These are phyloP conservation scores for Thelonectria blattea DNA, from an alignment of 2,329 filamentous ascomycete species.

Conservation along the genomic window DNA sequence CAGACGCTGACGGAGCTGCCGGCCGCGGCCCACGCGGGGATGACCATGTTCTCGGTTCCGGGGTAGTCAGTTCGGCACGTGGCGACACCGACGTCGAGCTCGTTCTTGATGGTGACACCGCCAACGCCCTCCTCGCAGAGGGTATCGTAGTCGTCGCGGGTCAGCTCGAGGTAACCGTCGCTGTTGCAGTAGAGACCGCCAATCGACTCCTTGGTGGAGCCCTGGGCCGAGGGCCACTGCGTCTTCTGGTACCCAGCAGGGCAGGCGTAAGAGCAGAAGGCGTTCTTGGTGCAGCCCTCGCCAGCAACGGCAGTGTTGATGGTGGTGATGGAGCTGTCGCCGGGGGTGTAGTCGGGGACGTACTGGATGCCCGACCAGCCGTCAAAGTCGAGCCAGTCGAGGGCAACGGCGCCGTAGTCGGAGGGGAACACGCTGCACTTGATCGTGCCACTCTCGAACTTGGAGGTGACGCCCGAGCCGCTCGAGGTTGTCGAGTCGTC, in stretches of 20 bases:
- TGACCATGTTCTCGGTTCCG: slow-evolving; percentile 85
- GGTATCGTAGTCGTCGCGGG: slow-evolving; percentile 68
- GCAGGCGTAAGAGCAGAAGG: slow-evolving; percentile 93
- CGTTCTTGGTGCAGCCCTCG: slow-evolving; percentile 63
- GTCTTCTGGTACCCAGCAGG: slow-evolving; percentile 90
- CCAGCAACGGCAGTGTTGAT: slow-evolving; percentile 70
- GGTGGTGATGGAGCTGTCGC: slow-evolving; percentile 59
- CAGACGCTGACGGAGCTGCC: slow-evolving; percentile 69
- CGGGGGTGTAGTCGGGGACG: slow-evolving; percentile 56
- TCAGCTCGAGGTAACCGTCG: slow-evolving; percentile 76
- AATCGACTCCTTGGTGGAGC: slow-evolving; percentile 79
- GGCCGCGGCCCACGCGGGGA: slow-evolving; percentile 70
- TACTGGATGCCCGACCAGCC: slow-evolving; percentile 85
- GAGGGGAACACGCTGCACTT: slow-evolving; percentile 77
- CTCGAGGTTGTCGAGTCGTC: slow-evolving; percentile 31
- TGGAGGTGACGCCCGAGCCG: slow-evolving; percentile 61
- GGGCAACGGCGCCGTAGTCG: slow-evolving; percentile 76
- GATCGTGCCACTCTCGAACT: slow-evolving; percentile 79
- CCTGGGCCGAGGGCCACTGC: slow-evolving; percentile 85
- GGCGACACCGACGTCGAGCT: slow-evolving; percentile 67
- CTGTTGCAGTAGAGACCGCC: slow-evolving; percentile 84
- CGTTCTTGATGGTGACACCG: slow-evolving; percentile 77
- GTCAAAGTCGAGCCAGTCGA: slow-evolving; percentile 71
- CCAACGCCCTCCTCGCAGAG: slow-evolving; percentile 79
- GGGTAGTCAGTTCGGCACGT: slow-evolving; percentile 98